These are phyloP conservation scores for Sungouiozyma ichnusensis DNA, from an alignment of 805 yeast genomes.

Conservation along the genomic window DNA sequence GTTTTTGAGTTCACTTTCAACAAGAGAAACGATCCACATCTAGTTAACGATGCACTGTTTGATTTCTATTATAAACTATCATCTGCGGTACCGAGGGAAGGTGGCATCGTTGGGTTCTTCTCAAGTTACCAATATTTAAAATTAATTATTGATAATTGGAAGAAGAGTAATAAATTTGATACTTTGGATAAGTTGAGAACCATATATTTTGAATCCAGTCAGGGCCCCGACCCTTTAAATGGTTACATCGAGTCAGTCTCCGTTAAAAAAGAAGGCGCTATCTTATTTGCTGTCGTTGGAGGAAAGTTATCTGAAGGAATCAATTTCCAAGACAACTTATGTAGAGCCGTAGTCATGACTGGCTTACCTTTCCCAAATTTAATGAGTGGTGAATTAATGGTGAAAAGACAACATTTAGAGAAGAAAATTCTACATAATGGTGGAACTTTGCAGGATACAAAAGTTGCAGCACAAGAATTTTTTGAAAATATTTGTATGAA, in stretches of 20 bases:
- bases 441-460: slow-evolving; percentile 37
- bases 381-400: slow-evolving; percentile 68
- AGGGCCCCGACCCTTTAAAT: slow-evolving; percentile 37
- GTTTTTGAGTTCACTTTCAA: slow-evolving; percentile 61
- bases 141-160: slow-evolving; percentile 46
- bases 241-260: slow-evolving; percentile 40
- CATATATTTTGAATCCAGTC: slow-evolving; percentile 47
- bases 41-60: slow-evolving; percentile 37
- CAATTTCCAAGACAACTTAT: slow-evolving; percentile 79
- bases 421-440: slow-evolving; percentile 38
- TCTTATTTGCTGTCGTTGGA: slow-evolving; percentile 78
- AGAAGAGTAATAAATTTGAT: slow-evolving; percentile 24
- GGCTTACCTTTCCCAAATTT: slow-evolving; percentile 88
- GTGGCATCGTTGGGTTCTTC: slow-evolving; percentile 71
- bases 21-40: slow-evolving; percentile 37
- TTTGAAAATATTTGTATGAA: slow-evolving; percentile 84
- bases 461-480: slow-evolving; percentile 40
- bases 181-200: slow-evolving; percentile 33
- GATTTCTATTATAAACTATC: slow-evolving; percentile 27
- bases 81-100: slow-evolving; percentile 38
- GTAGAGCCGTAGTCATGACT: slow-evolving; percentile 74
- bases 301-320: slow-evolving; percentile 92
- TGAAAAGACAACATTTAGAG: slow-evolving; percentile 59
- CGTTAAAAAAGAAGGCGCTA: slow-evolving; percentile 39
- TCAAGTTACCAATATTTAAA: slow-evolving; percentile 73